These are phyloP conservation scores for Carallia pectinifolia DNA, from an alignment of 345 rosid species.

Conservation along the genomic window DNA sequence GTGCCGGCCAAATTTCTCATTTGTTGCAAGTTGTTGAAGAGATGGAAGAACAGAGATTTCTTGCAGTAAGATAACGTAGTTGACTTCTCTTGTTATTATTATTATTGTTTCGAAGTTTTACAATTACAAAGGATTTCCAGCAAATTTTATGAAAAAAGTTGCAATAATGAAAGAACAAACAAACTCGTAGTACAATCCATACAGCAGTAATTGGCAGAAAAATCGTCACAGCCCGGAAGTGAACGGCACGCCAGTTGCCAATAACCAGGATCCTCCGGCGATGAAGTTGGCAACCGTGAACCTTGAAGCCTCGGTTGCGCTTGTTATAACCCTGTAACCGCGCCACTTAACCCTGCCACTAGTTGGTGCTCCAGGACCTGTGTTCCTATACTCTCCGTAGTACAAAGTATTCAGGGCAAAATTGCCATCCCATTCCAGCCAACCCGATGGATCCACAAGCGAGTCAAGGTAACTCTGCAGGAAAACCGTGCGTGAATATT, in stretches of 20 bases:
- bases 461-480: conserved; percentile 57
- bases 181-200: no score
- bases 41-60: no score
- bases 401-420: conserved; percentile 67
- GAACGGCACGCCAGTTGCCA: conserved; percentile 68
- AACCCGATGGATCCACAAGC: conserved; percentile 67
- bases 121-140: no score
- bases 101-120: no score
- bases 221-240: conserved; percentile 47
- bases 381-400: conserved; percentile 72
- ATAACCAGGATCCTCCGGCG: conserved; percentile 74
- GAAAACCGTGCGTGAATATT: conserved; percentile 62
- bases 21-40: no score
- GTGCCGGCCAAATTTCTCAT: no score
- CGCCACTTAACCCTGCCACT: conserved; percentile 65
- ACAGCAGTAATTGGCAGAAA: no score
- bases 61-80: no score
- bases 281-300: conserved; percentile 71
- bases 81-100: no score
- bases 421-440: conserved; percentile 77
- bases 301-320: conserved; percentile 52
- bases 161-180: not conserved
- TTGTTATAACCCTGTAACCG: conserved; percentile 63
- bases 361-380: conserved; percentile 64
- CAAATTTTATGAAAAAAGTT: no score